These are phyloP conservation scores for Dalbergia cochinchinensis DNA, from an alignment of 306 rosid genomes.

Conservation along the genomic window DNA sequence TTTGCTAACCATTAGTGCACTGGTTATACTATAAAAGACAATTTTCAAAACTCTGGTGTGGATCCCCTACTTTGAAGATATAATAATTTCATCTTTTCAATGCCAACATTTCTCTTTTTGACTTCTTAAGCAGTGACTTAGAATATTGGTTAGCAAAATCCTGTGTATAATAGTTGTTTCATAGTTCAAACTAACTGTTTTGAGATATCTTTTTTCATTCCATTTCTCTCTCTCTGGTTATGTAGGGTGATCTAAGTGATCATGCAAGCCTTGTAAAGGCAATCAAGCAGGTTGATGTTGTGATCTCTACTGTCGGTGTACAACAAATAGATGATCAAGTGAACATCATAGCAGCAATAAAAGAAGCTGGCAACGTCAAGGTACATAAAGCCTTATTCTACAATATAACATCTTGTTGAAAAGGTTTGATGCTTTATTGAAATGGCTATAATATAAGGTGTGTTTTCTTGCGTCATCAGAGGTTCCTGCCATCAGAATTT, in stretches of 20 bases:
- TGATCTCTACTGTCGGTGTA: slow-evolving; percentile 48
- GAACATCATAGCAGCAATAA: slow-evolving; percentile 59
- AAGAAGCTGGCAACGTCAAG: slow-evolving; percentile 61
- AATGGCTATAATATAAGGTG: neutral
- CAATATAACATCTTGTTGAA: neutral
- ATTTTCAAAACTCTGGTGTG: too few relatives aligned
- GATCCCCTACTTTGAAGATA: too few relatives aligned
- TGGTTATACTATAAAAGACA: too few relatives aligned
- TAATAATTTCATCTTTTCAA: too few relatives aligned
- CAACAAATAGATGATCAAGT: slow-evolving; percentile 39
- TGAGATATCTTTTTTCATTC: too few relatives aligned
- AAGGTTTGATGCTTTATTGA: neutral
- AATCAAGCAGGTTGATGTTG: slow-evolving; percentile 58
- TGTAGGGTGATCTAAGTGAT: slow-evolving; percentile 53
- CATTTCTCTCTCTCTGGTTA: neutral
- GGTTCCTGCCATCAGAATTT: slow-evolving; percentile 59
- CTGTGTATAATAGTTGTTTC: too few relatives aligned
- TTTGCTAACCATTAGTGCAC: too few relatives aligned
- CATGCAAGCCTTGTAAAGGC: slow-evolving; percentile 52
- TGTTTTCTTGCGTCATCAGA: slow-evolving; percentile 25
- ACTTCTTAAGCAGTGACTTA: too few relatives aligned
- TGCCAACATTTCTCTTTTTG: too few relatives aligned
- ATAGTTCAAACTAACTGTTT: too few relatives aligned
- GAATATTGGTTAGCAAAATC: too few relatives aligned
- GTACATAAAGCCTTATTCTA: neutral